Evolutionary conservation across 1,139 yeast genomes (phyloP).

Genomic region (Pichia sp.): DNA sequence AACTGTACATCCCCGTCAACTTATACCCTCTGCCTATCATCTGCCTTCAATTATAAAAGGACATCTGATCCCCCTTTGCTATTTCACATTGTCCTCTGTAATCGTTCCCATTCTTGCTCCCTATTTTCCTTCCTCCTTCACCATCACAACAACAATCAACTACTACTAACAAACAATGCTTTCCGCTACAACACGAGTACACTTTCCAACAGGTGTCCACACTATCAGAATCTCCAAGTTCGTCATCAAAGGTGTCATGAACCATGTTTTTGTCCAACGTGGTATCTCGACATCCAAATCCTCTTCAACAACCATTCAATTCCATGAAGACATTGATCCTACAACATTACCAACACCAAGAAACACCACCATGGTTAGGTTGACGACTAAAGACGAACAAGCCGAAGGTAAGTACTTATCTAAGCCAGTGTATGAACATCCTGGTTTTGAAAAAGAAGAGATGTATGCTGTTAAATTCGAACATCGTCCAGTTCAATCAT

Average conservation of each 20-base stretch:
- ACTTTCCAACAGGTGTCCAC: neutral
- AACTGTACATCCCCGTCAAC: too few relatives aligned
- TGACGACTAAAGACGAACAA: conserved; percentile 10
- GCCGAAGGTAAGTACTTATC: conserved; percentile 23
- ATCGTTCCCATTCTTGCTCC: too few relatives aligned
- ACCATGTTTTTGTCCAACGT: neutral
- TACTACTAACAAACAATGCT: neutral
- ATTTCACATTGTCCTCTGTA: too few relatives aligned
- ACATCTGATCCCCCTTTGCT: too few relatives aligned
- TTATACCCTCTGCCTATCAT: too few relatives aligned
- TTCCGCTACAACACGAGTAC: conserved; percentile 28
- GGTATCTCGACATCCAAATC: conserved; percentile 3
- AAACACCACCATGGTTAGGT: conserved; percentile 17
- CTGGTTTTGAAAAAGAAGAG: conserved; percentile 44
- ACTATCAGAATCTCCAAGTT: neutral
- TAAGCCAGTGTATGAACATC: conserved; percentile 55
- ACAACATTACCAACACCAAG: conserved; percentile 4
- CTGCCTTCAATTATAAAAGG: too few relatives aligned
- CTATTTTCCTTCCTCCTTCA: neutral
- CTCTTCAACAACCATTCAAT: neutral
- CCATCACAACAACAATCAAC: neutral
- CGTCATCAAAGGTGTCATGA: neutral
- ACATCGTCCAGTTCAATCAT: conserved; percentile 50
- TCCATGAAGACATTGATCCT: neutral
- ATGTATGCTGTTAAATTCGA: conserved; percentile 48